Evolutionary conservation across 1,284 basidiomycete species (phyloP), one percentile per base, ranked within the genome.

Genomic region (Xerocomus cyaneibrunnescens): DNA sequence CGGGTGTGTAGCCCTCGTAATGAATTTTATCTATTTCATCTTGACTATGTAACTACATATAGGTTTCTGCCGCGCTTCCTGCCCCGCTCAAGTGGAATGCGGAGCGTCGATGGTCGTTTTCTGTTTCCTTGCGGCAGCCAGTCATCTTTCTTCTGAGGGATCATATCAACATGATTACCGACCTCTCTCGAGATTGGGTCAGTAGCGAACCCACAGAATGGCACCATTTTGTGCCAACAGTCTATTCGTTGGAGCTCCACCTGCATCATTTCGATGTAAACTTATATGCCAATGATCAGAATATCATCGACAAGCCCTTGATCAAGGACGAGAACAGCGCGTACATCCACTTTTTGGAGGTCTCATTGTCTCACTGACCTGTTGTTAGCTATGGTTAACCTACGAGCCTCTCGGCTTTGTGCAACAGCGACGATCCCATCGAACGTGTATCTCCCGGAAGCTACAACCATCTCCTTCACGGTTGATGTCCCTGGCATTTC

Each of bases 281-380:
- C 60, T 69, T 91, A n/a, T 94, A 90, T 65, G 83, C 89, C 54
- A 98, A 97, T 64, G 94, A 98, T 67, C 92, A 94, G 64, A 97
- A 98, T 66, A 92, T 98, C 64, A 90, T 98, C 51, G 92, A 95
- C 73, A 89, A 87, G 56, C 92, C 93, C 1, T 72, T 86, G 25
- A 76, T 85, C 44, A 75, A 74, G 48, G 87, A 92, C 17, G 86
- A 90, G 57, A 97, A 97, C 67, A 85, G 93, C 58, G 45, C 25
- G 69, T 56, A 25, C 4, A 45, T 50, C 7, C 12, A 48, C n/a
- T 37, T 48, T 19, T 23, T 50, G 13, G 32, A 48, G 7, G 52
- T 31, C 47, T 55, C 21, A 54, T 39, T 37, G n/a, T 47, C 52
- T 51, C 13, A 31, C 36, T 57, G 40, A 21, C 39, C 7, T 16